A percentile compares a stretch with the other conserved stretches of the same genome.
These are phyloP conservation scores for Carex myosuroides DNA, from an alignment of 176 grass and related monocot species.

Conservation along the genomic window DNA sequence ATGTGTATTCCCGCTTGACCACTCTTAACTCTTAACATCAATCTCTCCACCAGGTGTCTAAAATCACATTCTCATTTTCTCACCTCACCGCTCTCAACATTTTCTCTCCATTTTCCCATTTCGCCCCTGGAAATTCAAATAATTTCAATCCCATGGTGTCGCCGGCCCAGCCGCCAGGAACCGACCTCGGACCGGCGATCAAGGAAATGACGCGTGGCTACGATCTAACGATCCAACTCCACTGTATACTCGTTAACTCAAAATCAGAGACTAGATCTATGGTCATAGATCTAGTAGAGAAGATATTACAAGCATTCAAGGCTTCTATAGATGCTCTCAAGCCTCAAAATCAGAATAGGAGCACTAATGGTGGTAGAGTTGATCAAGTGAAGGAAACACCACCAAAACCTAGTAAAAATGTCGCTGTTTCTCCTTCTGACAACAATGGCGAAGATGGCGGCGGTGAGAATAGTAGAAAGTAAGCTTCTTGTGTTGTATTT, in stretches of 20 bases:
- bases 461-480: constrained; percentile 13
- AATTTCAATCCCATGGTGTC: constrained; percentile 13
- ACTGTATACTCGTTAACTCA: constrained; percentile 10
- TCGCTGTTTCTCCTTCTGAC: background rate
- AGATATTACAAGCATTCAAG: constrained; percentile 17
- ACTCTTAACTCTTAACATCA: background rate
- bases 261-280: constrained; percentile 4
- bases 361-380: background rate
- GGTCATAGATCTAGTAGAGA: background rate
- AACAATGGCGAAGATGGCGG: background rate
- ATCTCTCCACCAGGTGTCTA: background rate
- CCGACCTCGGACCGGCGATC: constrained; percentile 3
- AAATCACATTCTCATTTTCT: background rate
- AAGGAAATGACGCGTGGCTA: constrained; percentile 13
- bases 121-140: background rate
- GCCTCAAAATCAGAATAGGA: background rate
- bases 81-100: background rate
- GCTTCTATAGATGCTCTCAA: constrained; percentile 4
- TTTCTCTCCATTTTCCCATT: background rate
- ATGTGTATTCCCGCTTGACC: background rate
- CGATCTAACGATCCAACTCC: constrained; percentile 8
- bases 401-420: background rate
- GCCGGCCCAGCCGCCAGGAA: background rate
- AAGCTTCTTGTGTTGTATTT: background rate
- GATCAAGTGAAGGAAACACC: background rate